phyloP scores from a whole-genome alignment of 2,329 filamentous ascomycete genomes.

The Alternaria metachromatica region DNA sequence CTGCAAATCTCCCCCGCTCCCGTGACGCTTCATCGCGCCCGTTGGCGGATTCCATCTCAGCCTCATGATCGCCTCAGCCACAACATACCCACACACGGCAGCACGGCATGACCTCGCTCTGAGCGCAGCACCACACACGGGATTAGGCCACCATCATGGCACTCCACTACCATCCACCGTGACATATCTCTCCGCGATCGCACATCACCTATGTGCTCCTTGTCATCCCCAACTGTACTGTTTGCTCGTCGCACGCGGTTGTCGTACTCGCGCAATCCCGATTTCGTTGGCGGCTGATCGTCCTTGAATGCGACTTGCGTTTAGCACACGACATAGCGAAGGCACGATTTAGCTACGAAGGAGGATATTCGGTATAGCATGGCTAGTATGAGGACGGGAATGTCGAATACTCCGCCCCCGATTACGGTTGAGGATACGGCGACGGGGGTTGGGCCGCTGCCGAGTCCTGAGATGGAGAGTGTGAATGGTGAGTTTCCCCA shows the following conservation, averaged over 20 bases:
- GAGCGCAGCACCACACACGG: neutral
- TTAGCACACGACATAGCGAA: neutral
- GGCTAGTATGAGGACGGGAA: conserved; percentile 10
- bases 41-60: conserved; percentile 7
- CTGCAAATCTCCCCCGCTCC: neutral
- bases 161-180: neutral
- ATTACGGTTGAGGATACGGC: conserved; percentile 46
- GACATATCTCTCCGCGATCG: neutral
- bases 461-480: conserved; percentile 28
- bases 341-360: too few relatives aligned
- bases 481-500: conserved; percentile 16
- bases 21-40: neutral
- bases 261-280: neutral
- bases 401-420: conserved; percentile 35
- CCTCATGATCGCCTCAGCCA: conserved; percentile 17
- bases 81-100: conserved; percentile 1
- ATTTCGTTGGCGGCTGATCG: neutral
- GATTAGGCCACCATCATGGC: conserved; percentile 9
- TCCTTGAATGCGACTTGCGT: conserved; percentile 2
- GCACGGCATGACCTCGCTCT: neutral
- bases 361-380: neutral
- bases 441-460: conserved; percentile 27
- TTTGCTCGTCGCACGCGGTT: conserved; percentile 1
- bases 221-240: neutral
- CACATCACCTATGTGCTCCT: neutral